Evolutionary conservation across 148 eudicot genomes (phyloP), one percentile per base, ranked within the genome.

Genomic region (Rhododendron mucronatum): DNA sequence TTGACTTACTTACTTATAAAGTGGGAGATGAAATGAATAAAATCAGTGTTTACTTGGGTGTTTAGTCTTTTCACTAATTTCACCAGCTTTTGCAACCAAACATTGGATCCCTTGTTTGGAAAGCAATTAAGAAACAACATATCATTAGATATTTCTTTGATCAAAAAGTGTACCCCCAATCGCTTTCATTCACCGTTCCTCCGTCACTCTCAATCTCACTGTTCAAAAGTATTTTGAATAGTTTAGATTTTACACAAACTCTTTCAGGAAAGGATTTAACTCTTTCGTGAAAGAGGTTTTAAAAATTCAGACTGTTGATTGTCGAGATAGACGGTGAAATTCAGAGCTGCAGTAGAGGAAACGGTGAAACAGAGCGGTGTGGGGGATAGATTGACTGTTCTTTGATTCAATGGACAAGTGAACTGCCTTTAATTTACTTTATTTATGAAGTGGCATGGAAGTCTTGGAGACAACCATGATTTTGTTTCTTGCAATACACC

Each of bases 311-410:
- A 41, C 1, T 0, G 5, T 41, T 41, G 45, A 6, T 41, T 41
- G 44, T 0, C 1, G 7, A 41, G 1, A 41, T 1, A 8, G 7
- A 6, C 1, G 7, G 45, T 5, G 0, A 41, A 0, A 41, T 41
- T 41, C 7, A 41, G 1, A 0, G 1, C 1, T 6, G 5, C 7
- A 1, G 8, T 41, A 1, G 1, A 41, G 0, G 0, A 6, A 41
- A 5, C 7, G 8, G 7, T 41, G 8, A 41, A 41, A 41, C 1
- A 41, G 1, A 41, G 45, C 45, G 7, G 45, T 1, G 41, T 39
- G 45, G 7, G 45, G 45, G 7, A 0, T 6, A 41, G 45, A 39
- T 5, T 0, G 7, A 41, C 45, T 41, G 45, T 15, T 67, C 7
- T 30, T 71, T 71, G 63, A 84, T 71, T 71, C 85, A 48, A 30